phyloP scores from a whole-genome alignment of 1,284 basidiomycete genomes.

The Laetiporus sulphureus region DNA sequence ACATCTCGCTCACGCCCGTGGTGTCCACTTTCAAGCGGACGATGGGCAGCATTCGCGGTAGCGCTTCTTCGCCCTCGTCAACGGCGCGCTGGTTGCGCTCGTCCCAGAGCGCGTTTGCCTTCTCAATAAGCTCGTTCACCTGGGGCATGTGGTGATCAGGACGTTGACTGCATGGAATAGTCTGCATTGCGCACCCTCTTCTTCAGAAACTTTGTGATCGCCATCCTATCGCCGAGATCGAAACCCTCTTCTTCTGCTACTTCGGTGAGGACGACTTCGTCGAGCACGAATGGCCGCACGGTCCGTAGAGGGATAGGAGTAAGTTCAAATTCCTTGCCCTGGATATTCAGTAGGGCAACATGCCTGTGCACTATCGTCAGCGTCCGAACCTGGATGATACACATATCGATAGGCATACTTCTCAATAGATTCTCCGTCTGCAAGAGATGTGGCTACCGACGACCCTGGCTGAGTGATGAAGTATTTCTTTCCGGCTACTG shows the following conservation, averaged over 20 bases:
- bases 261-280: constrained; percentile 72
- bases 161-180: not conserved
- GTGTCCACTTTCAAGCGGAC: constrained; percentile 92
- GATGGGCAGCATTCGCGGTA: constrained; percentile 78
- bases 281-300: constrained; percentile 93
- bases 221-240: constrained; percentile 74
- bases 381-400: too few species aligned
- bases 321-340: constrained; percentile 82
- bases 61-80: constrained; percentile 62
- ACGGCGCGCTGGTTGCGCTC: constrained; percentile 63
- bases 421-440: constrained; percentile 83
- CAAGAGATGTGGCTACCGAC: constrained; percentile 88
- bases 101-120: constrained; percentile 76
- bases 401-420: constrained; percentile 46
- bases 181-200: constrained; percentile 39
- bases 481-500: constrained; percentile 88
- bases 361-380: too few species aligned
- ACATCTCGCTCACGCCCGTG: constrained; percentile 81
- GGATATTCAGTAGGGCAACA: constrained; percentile 81
- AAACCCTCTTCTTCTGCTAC: constrained; percentile 72
- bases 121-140: constrained; percentile 77
- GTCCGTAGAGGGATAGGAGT: constrained; percentile 84
- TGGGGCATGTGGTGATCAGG: constrained; percentile 21
- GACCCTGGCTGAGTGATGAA: constrained; percentile 94
- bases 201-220: constrained; percentile 77